Evolutionary conservation across 495 filamentous ascomycete genomes (phyloP).

Genomic region (Podospora comata): DNA sequence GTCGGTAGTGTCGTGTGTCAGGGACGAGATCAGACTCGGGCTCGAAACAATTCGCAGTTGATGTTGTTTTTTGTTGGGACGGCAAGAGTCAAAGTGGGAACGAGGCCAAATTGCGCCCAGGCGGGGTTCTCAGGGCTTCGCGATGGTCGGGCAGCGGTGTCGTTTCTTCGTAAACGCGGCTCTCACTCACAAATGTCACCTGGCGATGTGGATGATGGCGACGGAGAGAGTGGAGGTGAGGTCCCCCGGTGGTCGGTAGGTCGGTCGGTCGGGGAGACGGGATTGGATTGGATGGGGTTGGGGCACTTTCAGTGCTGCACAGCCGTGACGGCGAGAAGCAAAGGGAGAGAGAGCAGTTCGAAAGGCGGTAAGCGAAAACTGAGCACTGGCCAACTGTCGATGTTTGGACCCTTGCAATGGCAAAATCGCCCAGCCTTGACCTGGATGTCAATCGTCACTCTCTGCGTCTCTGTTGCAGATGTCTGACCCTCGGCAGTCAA

Average conservation of each 20-base stretch:
- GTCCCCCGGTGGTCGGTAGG: neutral
- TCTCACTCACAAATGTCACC: neutral
- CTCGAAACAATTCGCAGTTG: neutral
- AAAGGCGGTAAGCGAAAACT: slow-evolving; percentile 49
- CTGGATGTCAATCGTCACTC: neutral
- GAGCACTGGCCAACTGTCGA: slow-evolving; percentile 31
- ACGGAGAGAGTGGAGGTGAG: neutral
- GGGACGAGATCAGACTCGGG: neutral
- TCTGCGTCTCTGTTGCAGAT: neutral
- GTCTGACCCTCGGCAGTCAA: neutral
- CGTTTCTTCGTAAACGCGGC: neutral
- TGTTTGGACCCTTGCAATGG: slow-evolving; percentile 14
- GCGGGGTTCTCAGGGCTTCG: neutral
- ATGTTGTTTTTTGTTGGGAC: neutral
- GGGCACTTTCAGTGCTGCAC: neutral
- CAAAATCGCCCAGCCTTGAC: neutral
- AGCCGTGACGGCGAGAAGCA: slow-evolving; percentile 1
- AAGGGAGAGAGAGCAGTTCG: slow-evolving; percentile 13
- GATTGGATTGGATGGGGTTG: neutral
- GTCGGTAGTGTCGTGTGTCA: neutral
- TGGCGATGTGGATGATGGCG: slow-evolving; percentile 1
- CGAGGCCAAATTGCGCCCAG: neutral
- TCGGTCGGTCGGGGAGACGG: neutral
- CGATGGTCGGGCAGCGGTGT: neutral
- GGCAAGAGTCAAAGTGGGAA: neutral